Evolutionary conservation across 2,329 filamentous ascomycete genomes (phyloP), one percentile per base, ranked within the genome.

Genomic region (Oidium heveae): DNA sequence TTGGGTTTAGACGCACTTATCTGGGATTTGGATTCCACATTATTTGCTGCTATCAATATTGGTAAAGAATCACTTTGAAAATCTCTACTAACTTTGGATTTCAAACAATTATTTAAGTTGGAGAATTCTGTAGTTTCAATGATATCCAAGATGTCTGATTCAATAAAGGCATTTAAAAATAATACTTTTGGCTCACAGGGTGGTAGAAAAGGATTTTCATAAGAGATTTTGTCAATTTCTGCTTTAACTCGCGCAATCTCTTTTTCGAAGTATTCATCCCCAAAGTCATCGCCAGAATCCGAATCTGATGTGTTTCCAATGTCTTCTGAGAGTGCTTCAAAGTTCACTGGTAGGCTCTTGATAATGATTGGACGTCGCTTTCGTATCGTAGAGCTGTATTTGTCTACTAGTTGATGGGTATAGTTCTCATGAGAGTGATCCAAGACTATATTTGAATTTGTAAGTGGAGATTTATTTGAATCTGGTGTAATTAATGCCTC

Each of bases 211-310:
- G 60, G 59, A 51, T 63, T 61, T 18, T 58, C 55, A 28, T 56
- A 56, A 10, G 54, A 39, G 6, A 57, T 50, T 53, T 57, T 39
- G 7, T 55, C 54, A 44, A 63, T 58, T 47, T 63, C 36, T n/a
- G 56, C 56, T 43, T 61, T 56, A 15, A 62, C 53, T 39, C 59
- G 60, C 10, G 60, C 57, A 39, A 65, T 61, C 51, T 65, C 63
- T 28, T 61, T 57, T 52, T 63, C 64, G 20, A 65, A 65, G 52
- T 64, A 65, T 33, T 60, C 57, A 54, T 65, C 63, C 37, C 61
- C 60, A 24, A 65, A 56, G n/a, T 65, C 63, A 52, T 65, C 62
- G 8, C 52, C 63, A 24, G 62, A 63, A 54, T 65, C 63, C 10
- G 61, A 60, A 53, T 64, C 61, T 1, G 61, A 62, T 24, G 47